Conservation (phyloP, 169 alveolate species). For the Cryptosporidium parvum region DNA sequence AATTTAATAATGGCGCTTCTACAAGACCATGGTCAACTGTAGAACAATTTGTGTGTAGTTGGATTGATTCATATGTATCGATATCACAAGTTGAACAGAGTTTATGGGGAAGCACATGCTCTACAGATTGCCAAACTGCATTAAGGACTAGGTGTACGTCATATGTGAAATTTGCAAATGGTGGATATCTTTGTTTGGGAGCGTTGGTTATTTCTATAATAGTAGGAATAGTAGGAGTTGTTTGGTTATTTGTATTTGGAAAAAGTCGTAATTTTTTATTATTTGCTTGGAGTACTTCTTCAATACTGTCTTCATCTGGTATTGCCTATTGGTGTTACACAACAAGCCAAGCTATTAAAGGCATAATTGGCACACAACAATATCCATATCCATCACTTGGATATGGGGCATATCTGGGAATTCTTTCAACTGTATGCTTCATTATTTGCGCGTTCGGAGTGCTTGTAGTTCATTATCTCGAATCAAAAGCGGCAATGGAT, state of each 20-base stretch:
- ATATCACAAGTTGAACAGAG: slow-evolving; percentile 65
- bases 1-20: slow-evolving; percentile 62
- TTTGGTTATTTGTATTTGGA: slow-evolving; percentile 72
- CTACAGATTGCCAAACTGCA: slow-evolving; percentile 74
- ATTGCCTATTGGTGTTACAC: slow-evolving; percentile 65
- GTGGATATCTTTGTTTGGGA: slow-evolving; percentile 72
- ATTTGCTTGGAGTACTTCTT: slow-evolving; percentile 75
- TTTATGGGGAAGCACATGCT: slow-evolving; percentile 69
- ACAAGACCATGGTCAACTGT: slow-evolving; percentile 76
- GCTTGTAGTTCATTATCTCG: slow-evolving; percentile 56
- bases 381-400: slow-evolving; percentile 68
- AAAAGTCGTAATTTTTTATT: slow-evolving; percentile 65
- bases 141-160: slow-evolving; percentile 74
- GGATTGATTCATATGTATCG: slow-evolving; percentile 68
- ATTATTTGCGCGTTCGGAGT: slow-evolving; percentile 67
- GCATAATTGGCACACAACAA: slow-evolving; percentile 58
- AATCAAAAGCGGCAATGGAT: slow-evolving; percentile 53
- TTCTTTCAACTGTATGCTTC: slow-evolving; percentile 43
- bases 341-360: slow-evolving; percentile 48
- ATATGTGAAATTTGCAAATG: slow-evolving; percentile 63
- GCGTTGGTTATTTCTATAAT: slow-evolving; percentile 64
- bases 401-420: slow-evolving; percentile 59
- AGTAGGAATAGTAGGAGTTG: slow-evolving; percentile 69
- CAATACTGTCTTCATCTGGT: slow-evolving; percentile 60
- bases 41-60: slow-evolving; percentile 64